Base-by-base conservation (phyloP, 805 yeast genomes). In the Suhomyces faveliae region DNA sequence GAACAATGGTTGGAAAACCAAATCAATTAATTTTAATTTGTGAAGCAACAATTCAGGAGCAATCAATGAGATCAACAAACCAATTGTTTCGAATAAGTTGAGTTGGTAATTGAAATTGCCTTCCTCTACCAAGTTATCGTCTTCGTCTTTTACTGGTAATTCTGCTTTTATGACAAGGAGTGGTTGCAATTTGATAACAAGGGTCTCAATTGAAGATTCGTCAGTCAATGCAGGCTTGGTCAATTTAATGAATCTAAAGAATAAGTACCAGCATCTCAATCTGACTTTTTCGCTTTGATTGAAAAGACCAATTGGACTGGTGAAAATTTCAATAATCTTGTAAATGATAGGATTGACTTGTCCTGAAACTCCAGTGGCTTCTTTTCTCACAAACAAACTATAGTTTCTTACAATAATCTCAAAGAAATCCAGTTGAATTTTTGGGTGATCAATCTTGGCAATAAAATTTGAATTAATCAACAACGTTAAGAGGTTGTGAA, bases 251-350 rank as follows among this genome's bases (percentile, higher is more conserved):
- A 91, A 87, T 63, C 96, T 79, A 59, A 84, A 84, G 57, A 92
- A 89, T 53, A 91, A 72, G 63, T 89, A 92, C 97, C 98, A 94
- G 37, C 95, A 78, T 63, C 97, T 83, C 47, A 81, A 75, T 58
- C 90, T 83, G 3, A 91, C 97, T 51, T 82, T 85, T 49, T 79
- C 85, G 54, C 78, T 75, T 4, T 76, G 73, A 67, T 85, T 89
- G 64, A 89, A 90, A 51, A 92, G 79, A 12, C 97, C 98, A 56
- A 84, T 77, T 29, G 83, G 83, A 13, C 94, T 82, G 40, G 89
- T 81, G 62, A 94, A 92, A 19, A 87, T 78, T 56, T 87, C 87
- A 49, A 92, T 71, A 15, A 89, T 80, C 50, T 84, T 78, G 51
- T 78, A 63, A 9, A 87, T 71, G 35, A 87, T 70, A 23, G 76